Percentiles rank a stretch among this genome's conserved stretches.
Conservation (phyloP, 768 basidiomycete genomes). For the Mycena crocata region DNA sequence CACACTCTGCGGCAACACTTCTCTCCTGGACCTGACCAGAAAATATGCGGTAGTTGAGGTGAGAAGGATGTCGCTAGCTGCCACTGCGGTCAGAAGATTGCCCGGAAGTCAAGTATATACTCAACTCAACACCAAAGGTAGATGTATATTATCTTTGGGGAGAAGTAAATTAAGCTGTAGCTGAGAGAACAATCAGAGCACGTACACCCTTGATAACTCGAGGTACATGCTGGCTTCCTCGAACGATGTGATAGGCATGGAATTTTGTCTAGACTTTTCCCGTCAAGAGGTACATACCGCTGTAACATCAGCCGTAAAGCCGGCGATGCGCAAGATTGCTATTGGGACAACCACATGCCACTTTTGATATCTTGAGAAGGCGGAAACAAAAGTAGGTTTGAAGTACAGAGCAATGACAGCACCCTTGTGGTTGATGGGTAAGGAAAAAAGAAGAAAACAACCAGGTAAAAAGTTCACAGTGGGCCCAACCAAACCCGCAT, state of each 20-base stretch:
- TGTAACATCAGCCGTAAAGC: neutral
- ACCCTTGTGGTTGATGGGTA: neutral
- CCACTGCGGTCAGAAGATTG: neutral
- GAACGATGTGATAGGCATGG: neutral
- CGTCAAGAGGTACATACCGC: neutral
- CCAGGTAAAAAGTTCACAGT: neutral
- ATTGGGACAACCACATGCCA: neutral
- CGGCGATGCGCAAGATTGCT: neutral
- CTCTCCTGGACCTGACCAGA: conserved; percentile 39
- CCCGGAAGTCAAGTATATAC: neutral
- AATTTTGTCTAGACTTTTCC: neutral
- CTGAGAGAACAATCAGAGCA: neutral
- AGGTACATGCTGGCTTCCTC: neutral
- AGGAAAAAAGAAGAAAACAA: neutral
- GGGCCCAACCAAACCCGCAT: neutral
- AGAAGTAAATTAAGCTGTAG: neutral
- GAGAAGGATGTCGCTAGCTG: conserved; percentile 44
- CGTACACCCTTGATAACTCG: neutral
- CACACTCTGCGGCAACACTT: conserved; percentile 43
- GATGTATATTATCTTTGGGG: neutral
- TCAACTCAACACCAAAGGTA: neutral
- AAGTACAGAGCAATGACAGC: neutral
- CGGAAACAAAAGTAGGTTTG: conserved; percentile 9
- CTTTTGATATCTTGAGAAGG: neutral
- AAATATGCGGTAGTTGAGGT: conserved; percentile 40